A percentile compares a stretch with the other conserved stretches of the same genome.
Evolutionary conservation across 768 basidiomycete genomes (phyloP).

Genomic region (Phylloporus rhodoxanthus): DNA sequence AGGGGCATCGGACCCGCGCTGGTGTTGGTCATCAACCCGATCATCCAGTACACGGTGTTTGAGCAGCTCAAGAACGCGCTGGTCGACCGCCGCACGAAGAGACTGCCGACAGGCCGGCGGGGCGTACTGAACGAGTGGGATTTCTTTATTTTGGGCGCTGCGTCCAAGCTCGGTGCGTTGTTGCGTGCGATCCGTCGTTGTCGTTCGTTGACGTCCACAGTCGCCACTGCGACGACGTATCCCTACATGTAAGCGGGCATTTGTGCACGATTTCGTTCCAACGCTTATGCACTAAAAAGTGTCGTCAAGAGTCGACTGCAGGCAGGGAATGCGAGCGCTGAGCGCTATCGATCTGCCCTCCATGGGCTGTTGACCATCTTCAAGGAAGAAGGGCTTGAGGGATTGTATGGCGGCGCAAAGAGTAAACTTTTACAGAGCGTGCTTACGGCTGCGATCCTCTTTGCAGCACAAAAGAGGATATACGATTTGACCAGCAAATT

Average conservation of each 20-base stretch:
- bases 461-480: slow-evolving; percentile 80
- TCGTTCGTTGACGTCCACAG: slow-evolving; percentile 22
- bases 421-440: slow-evolving; percentile 91
- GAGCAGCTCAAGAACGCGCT: slow-evolving; percentile 91
- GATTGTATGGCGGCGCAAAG: slow-evolving; percentile 80
- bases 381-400: slow-evolving; percentile 70
- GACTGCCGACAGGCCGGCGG: slow-evolving; percentile 43
- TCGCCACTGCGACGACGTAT: slow-evolving; percentile 57
- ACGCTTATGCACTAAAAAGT: slow-evolving; percentile 20
- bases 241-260: slow-evolving; percentile 56
- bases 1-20: slow-evolving; percentile 97
- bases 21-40: slow-evolving; percentile 88
- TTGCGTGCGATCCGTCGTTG: neutral
- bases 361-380: slow-evolving; percentile 77
- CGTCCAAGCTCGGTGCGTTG: slow-evolving; percentile 76
- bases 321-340: slow-evolving; percentile 61
- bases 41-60: slow-evolving; percentile 89
- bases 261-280: neutral
- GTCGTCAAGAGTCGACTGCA: slow-evolving; percentile 78
- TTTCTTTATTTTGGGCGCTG: slow-evolving; percentile 90
- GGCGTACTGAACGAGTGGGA: slow-evolving; percentile 73
- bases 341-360: slow-evolving; percentile 68
- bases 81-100: slow-evolving; percentile 54
- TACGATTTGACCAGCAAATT: slow-evolving; percentile 65
- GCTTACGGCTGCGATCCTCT: slow-evolving; percentile 89